Evolutionary conservation across 345 rosid genomes (phyloP).

Genomic region (Bruguiera gymnorhiza): DNA sequence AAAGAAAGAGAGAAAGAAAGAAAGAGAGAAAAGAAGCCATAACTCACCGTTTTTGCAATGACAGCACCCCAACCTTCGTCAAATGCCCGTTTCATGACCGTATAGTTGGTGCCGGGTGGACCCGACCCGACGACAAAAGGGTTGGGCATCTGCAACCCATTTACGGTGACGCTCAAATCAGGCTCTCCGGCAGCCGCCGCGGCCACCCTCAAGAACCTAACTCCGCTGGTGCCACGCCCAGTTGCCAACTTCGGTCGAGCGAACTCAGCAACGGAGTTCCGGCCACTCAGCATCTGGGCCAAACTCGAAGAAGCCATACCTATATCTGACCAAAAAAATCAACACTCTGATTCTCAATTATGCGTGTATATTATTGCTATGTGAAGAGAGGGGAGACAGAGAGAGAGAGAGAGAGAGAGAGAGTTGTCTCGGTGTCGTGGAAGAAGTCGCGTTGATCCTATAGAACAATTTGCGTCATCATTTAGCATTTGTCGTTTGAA

Average conservation of each 20-base stretch:
- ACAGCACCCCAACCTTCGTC: slow-evolving; percentile 99
- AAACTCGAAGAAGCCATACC: slow-evolving; percentile 58
- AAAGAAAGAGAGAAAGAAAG: no score
- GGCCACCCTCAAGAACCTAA: slow-evolving; percentile 51
- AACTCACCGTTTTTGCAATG: slow-evolving; percentile 87
- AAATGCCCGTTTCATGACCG: slow-evolving; percentile 94
- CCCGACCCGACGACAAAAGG: slow-evolving; percentile 98
- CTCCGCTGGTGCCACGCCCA: slow-evolving; percentile 29
- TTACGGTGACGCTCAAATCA: slow-evolving; percentile 80
- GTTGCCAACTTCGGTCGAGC: slow-evolving; percentile 21
- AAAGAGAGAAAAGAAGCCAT: neutral
- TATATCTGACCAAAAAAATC: neutral
- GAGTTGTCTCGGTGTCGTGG: neutral
- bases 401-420: neutral
- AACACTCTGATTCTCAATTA: neutral
- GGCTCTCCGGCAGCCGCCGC: slow-evolving; percentile 41
- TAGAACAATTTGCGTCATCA: neutral
- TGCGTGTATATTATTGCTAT: neutral
- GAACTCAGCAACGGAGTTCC: slow-evolving; percentile 30
- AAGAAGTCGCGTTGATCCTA: neutral
- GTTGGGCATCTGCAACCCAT: slow-evolving; percentile 83
- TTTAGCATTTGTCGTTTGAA: neutral
- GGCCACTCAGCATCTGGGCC: slow-evolving; percentile 37
- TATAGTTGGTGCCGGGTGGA: slow-evolving; percentile 96
- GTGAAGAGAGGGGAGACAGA: neutral